phyloP scores from a whole-genome alignment of 1,139 yeast genomes.

The Candida albicans region DNA sequence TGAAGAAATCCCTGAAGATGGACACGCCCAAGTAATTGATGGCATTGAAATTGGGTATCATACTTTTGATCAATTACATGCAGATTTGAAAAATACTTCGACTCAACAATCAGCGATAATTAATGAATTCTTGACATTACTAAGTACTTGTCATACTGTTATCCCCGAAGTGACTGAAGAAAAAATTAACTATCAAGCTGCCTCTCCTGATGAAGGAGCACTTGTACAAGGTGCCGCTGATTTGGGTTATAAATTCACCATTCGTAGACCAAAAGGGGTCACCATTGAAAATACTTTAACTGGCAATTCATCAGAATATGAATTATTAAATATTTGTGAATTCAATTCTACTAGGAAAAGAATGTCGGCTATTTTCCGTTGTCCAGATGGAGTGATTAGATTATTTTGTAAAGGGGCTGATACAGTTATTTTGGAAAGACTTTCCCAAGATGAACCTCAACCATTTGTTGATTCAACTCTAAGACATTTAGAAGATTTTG shows the following conservation, averaged over 20 bases:
- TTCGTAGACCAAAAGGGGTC: conserved; percentile 84
- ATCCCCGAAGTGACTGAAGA: conserved; percentile 83
- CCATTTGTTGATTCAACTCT: conserved; percentile 81
- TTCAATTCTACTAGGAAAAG: conserved; percentile 96
- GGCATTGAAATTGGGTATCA: conserved; percentile 83
- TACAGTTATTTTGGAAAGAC: conserved; percentile 86
- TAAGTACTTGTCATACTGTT: conserved; percentile 96
- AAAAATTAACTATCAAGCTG: conserved; percentile 89
- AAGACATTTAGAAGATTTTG: conserved; percentile 92
- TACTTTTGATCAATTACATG: conserved; percentile 64
- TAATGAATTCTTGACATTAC: conserved; percentile 76
- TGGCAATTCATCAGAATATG: conserved; percentile 48
- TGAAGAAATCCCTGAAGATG: conserved; percentile 89
- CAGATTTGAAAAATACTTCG: conserved; percentile 43
- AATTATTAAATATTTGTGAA: conserved; percentile 87
- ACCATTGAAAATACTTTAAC: conserved; percentile 57
- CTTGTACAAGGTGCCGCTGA: conserved; percentile 90
- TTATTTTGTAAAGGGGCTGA: conserved; percentile 97
- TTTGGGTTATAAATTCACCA: conserved; percentile 79
- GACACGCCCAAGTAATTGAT: conserved; percentile 65
- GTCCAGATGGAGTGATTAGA: conserved; percentile 91
- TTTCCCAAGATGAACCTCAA: conserved; percentile 61
- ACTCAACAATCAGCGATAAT: conserved; percentile 62
- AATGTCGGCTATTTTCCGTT: conserved; percentile 92
- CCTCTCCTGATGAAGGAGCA: conserved; percentile 99